Conservation (phyloP, 257 asterid species). For the Striga asiatica region DNA sequence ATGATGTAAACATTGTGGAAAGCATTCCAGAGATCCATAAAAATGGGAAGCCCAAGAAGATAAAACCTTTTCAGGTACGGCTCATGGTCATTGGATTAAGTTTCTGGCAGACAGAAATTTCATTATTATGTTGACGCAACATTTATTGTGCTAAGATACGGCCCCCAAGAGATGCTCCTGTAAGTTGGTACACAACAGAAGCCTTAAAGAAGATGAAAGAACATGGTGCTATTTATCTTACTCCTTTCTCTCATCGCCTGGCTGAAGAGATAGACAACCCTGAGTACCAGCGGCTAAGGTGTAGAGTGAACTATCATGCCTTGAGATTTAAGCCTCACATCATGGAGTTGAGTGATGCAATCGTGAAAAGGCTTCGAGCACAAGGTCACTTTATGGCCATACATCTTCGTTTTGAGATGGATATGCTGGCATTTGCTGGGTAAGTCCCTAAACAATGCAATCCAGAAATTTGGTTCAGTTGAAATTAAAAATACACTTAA, state of each 20-base stretch:
- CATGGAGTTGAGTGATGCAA: slow-evolving; percentile 76
- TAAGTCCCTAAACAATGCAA: slow-evolving; percentile 24
- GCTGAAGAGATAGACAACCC: slow-evolving; percentile 88
- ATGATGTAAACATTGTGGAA: slow-evolving; percentile 82
- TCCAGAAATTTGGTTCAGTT: slow-evolving; percentile 9
- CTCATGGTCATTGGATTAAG: slow-evolving; percentile 9
- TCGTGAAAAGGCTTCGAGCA: slow-evolving; percentile 74
- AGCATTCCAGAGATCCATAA: slow-evolving; percentile 68
- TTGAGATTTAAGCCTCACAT: slow-evolving; percentile 83
- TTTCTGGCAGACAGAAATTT: slow-evolving; percentile 6
- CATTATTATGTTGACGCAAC: slow-evolving; percentile 10
- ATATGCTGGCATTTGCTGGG: slow-evolving; percentile 99
- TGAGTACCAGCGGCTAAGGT: slow-evolving; percentile 90
- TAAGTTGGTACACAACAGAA: slow-evolving; percentile 79
- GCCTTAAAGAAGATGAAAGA: slow-evolving; percentile 86
- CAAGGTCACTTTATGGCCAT: slow-evolving; percentile 96
- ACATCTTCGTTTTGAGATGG: slow-evolving; percentile 99
- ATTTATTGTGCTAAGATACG: slow-evolving; percentile 43
- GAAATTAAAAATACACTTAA: not conserved
- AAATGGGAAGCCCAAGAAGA: slow-evolving; percentile 83
- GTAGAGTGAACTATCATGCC: slow-evolving; percentile 96
- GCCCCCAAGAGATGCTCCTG: slow-evolving; percentile 95
- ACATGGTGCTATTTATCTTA: slow-evolving; percentile 92
- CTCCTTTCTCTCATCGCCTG: slow-evolving; percentile 94
- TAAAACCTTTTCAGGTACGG: slow-evolving; percentile 75